Evolutionary conservation across 352 stramenopile genomes (phyloP).

Genomic region (Thalassiosira exigua): DNA sequence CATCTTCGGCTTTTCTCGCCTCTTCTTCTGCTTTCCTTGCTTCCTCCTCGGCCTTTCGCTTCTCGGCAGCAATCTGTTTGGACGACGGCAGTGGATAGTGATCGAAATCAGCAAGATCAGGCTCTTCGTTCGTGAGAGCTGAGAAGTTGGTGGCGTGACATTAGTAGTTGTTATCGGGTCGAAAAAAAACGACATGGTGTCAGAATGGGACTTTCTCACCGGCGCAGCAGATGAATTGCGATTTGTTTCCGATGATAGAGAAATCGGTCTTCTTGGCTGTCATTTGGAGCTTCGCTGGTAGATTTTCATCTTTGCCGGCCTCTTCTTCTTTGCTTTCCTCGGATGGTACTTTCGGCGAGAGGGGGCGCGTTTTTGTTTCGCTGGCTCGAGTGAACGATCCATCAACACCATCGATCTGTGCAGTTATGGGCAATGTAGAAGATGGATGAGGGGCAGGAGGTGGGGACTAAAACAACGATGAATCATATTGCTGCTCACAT

Average conservation of each 20-base stretch:
- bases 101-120: conserved; percentile 75
- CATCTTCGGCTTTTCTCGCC: conserved; percentile 35
- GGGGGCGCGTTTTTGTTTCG: too few species aligned
- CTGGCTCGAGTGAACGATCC: conserved; percentile 13
- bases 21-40: conserved; percentile 33
- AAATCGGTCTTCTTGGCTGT: conserved; percentile 84
- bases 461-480: background rate
- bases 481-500: conserved; percentile 48
- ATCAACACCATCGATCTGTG: conserved; percentile 81
- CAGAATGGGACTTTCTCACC: too few species aligned
- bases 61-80: conserved; percentile 59
- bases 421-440: conserved; percentile 6
- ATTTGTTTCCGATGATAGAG: conserved; percentile 67
- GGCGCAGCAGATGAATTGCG: too few species aligned
- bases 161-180: too few species aligned
- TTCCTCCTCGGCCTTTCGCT: conserved; percentile 38
- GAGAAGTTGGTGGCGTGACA: too few species aligned
- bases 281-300: conserved; percentile 44
- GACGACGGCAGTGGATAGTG: conserved; percentile 76
- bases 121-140: conserved; percentile 61
- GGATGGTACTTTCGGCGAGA: too few species aligned
- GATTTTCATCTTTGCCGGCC: conserved; percentile 28
- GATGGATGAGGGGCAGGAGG: background rate
- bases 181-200: too few species aligned
- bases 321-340: conserved; percentile 34